Base-by-base conservation (phyloP, 1,284 basidiomycete genomes). In the Trichosporon asahii region DNA sequence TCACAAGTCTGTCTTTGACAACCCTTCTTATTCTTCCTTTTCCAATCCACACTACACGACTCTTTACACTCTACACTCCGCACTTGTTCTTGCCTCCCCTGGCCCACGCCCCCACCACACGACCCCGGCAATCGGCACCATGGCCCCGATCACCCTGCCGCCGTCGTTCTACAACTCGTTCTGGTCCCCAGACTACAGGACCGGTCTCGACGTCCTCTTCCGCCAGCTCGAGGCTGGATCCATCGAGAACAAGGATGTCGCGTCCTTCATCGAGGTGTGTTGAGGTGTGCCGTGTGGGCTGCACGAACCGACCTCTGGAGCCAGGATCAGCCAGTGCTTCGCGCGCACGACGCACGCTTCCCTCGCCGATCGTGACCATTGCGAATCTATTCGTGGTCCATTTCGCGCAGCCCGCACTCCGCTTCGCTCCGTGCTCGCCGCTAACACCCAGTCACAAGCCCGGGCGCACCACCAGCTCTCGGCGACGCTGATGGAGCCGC, bases 141-240 rank as follows among this genome's bases (percentile, higher is more conserved):
- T 94, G 92, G 90, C 92, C 74, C 90, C 92, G 74, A 85, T 95
- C 73, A 91, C 92, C 46, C 88, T 95, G 76, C 93, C 93, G 33
- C 86, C 92, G 73, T 88, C 88, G 23, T 95, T 95, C 82, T 88
- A 87, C 73, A 95, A 95, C 83, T 94, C 92, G 44, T 95, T 95
- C 85, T 95, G 93, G 93, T 88, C 93, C 9, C 90, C 92, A 80
- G 92, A 94, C 84, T 94, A 93, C 79, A 87, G 92, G 49, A 88
- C 85, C 70, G 93, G 93, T 37, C 86, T 95, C 29, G 89, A 94
- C 74, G 88, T 91, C 23, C 83, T 94, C 25, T 93, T 89, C 80
- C 83, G 80, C 64, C 91, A 92, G 83, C 88, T 94, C 40, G 90
- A 93, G 77, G 90, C 92, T 86, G 78, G 78, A 76, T 76, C 75